Conservation (phyloP, 768 basidiomycete genomes). For the Baorangia bicolor region DNA sequence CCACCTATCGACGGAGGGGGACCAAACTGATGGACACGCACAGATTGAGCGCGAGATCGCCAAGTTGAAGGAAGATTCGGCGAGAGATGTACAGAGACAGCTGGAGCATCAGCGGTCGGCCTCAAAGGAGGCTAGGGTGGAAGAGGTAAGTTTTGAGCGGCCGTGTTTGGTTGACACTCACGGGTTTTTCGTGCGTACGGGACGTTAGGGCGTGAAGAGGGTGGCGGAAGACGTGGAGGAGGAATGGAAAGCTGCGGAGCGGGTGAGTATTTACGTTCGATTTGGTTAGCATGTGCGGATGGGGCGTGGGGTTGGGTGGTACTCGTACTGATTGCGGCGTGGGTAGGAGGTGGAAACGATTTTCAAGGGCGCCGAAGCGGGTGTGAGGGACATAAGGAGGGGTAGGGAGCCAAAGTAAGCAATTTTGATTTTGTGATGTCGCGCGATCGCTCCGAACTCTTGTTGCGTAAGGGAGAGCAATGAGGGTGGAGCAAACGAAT, state of each 20-base stretch:
- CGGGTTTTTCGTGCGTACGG: not conserved
- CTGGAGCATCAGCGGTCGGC: constrained; percentile 18
- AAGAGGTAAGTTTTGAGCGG: constrained; percentile 11
- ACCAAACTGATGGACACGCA: not conserved
- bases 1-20: not conserved
- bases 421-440: not conserved
- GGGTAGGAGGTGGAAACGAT: constrained; percentile 5
- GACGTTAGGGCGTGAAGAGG: not conserved
- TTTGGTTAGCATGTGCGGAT: not conserved
- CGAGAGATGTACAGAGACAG: constrained; percentile 22
- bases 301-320: not conserved
- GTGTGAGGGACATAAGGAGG: not conserved
- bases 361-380: constrained; percentile 3
- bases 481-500: not conserved
- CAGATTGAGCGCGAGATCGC: constrained; percentile 25
- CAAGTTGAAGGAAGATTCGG: constrained; percentile 23
- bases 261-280: constrained; percentile 6
- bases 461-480: not conserved
- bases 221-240: constrained; percentile 4
- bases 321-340: not conserved
- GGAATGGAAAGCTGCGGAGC: constrained; percentile 3
- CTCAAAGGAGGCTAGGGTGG: not conserved
- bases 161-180: not conserved
- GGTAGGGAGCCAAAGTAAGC: not conserved
- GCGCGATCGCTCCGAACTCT: not conserved